These are phyloP conservation scores for Fusarium palustre DNA, from an alignment of 2,329 filamentous ascomycete species.

Conservation along the genomic window DNA sequence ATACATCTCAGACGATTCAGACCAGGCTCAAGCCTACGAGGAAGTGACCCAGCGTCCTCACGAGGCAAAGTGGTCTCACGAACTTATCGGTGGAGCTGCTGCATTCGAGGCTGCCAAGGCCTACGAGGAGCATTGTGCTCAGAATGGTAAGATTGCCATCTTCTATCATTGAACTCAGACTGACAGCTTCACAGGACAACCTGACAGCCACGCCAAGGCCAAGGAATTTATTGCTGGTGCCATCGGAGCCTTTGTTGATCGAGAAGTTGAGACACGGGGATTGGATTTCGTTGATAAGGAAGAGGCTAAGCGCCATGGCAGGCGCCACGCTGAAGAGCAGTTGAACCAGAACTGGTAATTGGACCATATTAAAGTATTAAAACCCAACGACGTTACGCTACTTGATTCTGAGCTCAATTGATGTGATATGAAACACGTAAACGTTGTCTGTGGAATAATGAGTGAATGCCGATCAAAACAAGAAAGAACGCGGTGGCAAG, in stretches of 20 bases:
- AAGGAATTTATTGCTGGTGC: slow-evolving; percentile 49
- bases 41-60: slow-evolving; percentile 44
- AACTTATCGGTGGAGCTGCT: slow-evolving; percentile 49
- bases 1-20: slow-evolving; percentile 36
- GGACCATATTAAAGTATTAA: no score
- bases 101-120: slow-evolving; percentile 50
- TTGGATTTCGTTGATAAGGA: slow-evolving; percentile 47
- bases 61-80: slow-evolving; percentile 49
- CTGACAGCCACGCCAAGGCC: slow-evolving; percentile 45
- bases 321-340: slow-evolving; percentile 43
- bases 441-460: no score
- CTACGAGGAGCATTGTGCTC: slow-evolving; percentile 47
- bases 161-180: not conserved
- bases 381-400: not conserved
- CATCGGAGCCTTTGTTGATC: slow-evolving; percentile 50
- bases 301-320: slow-evolving; percentile 48
- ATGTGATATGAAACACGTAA: not conserved
- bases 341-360: slow-evolving; percentile 24
- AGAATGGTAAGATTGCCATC: slow-evolving; percentile 35
- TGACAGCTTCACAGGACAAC: slow-evolving; percentile 37
- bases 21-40: slow-evolving; percentile 45
- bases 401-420: not conserved
- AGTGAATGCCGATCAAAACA: no score
- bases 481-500: not conserved
- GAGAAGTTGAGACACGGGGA: slow-evolving; percentile 49